phyloP scores from a whole-genome alignment of 345 rosid species.

The Citrus reticulata region DNA sequence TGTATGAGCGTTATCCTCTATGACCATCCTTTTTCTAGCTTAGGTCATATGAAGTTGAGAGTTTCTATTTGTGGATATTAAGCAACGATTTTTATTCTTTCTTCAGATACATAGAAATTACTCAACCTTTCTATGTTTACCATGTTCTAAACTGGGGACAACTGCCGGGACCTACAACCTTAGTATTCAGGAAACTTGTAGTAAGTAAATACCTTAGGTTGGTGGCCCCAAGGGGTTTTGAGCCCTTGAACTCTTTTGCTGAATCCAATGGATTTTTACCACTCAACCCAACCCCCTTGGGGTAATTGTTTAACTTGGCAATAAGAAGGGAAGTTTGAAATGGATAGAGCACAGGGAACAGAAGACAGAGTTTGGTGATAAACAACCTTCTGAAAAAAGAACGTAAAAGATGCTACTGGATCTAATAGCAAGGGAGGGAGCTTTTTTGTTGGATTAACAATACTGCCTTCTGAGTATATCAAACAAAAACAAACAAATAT shows the following conservation, averaged over 20 bases:
- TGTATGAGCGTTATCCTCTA: neutral
- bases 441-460: neutral
- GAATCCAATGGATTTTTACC: no score
- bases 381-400: neutral
- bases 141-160: no score
- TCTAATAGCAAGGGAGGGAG: neutral
- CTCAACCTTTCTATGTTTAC: no score
- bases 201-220: no score
- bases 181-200: no score
- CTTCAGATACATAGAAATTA: no score
- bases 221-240: no score
- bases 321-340: neutral
- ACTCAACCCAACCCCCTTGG: no score
- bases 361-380: neutral
- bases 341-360: neutral
- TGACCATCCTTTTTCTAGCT: neutral
- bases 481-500: no score
- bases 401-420: neutral
- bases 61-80: neutral
- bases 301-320: neutral
- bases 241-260: no score
- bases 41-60: neutral
- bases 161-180: no score
- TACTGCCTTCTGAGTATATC: neutral
- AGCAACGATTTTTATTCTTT: neutral